Evolutionary conservation across 345 rosid species (phyloP).

Genomic region (Pseudoturritis turrita): DNA sequence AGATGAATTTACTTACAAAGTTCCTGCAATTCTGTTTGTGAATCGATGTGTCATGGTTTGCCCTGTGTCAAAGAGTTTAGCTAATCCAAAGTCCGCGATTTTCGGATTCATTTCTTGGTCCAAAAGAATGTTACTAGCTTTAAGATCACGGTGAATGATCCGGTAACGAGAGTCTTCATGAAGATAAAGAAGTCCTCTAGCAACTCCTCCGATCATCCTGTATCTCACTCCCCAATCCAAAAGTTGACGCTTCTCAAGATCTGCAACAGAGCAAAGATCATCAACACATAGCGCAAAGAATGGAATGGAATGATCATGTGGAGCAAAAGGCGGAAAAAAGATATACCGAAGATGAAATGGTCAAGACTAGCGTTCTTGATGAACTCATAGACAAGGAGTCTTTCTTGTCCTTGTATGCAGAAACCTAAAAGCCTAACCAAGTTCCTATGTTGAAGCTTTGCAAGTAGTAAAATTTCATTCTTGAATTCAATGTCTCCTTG

Average conservation of each 20-base stretch:
- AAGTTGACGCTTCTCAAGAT: conserved; percentile 16
- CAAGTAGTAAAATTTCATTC: conserved; percentile 43
- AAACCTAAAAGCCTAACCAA: conserved; percentile 40
- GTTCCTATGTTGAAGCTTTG: conserved; percentile 53
- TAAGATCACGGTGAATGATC: conserved; percentile 54
- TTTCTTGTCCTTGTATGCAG: conserved; percentile 38
- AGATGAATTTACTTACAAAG: conserved; percentile 32
- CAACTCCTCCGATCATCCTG: conserved; percentile 32
- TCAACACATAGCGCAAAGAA: neutral
- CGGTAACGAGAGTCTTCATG: conserved; percentile 50
- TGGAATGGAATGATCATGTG: neutral
- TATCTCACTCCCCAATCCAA: conserved; percentile 28
- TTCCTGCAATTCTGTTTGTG: conserved; percentile 46
- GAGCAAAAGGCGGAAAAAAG: neutral
- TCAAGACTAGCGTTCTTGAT: conserved; percentile 45
- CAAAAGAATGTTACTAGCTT: conserved; percentile 51
- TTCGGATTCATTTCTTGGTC: conserved; percentile 51
- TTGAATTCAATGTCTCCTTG: conserved; percentile 48
- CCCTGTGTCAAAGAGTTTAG: conserved; percentile 36
- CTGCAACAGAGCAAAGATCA: neutral
- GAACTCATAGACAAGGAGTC: conserved; percentile 44
- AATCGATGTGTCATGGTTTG: conserved; percentile 33
- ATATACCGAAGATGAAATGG: conserved; percentile 35
- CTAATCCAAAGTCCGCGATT: conserved; percentile 61
- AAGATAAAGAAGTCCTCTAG: conserved; percentile 33